Conservation (phyloP, 768 basidiomycete species). For the Kwoniella europaea region DNA sequence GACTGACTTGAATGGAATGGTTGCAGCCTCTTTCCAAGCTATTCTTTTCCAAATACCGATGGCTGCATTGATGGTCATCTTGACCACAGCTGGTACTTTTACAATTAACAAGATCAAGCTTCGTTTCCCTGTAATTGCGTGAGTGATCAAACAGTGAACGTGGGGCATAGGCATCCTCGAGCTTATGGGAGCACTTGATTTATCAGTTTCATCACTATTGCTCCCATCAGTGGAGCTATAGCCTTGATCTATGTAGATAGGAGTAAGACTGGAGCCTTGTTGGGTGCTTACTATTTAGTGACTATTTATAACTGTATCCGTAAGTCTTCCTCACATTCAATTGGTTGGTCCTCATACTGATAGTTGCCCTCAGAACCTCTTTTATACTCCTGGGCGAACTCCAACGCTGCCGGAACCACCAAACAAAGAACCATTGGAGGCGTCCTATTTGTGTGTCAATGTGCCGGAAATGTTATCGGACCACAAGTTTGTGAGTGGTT, state of each 20-base stretch:
- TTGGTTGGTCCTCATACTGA: too few species aligned
- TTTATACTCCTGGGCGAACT: conserved; percentile 47
- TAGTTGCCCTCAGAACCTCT: conserved; percentile 3
- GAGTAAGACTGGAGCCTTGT: conserved; percentile 16
- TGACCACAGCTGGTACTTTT: conserved; percentile 28
- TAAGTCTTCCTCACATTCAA: neutral
- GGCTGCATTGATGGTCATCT: conserved; percentile 44
- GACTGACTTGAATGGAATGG: too few species aligned
- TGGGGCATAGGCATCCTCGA: too few species aligned
- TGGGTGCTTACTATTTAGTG: conserved; percentile 38
- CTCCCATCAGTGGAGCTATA: too few species aligned
- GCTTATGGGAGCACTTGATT: too few species aligned
- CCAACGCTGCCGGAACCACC: conserved; percentile 49
- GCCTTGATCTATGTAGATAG: neutral
- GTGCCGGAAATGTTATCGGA: conserved; percentile 42
- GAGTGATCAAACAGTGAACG: too few species aligned
- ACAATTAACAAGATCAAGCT: conserved; percentile 27
- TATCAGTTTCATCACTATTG: too few species aligned
- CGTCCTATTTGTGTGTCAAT: conserved; percentile 36
- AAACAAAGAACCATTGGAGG: conserved; percentile 46
- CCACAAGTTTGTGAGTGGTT: conserved; percentile 31
- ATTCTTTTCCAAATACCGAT: conserved; percentile 51
- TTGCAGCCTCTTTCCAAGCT: too few species aligned
- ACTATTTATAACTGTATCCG: conserved; percentile 34
- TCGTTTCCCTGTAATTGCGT: too few species aligned